Base-by-base conservation (phyloP, 768 basidiomycete species). In the Trametes cubensis region DNA sequence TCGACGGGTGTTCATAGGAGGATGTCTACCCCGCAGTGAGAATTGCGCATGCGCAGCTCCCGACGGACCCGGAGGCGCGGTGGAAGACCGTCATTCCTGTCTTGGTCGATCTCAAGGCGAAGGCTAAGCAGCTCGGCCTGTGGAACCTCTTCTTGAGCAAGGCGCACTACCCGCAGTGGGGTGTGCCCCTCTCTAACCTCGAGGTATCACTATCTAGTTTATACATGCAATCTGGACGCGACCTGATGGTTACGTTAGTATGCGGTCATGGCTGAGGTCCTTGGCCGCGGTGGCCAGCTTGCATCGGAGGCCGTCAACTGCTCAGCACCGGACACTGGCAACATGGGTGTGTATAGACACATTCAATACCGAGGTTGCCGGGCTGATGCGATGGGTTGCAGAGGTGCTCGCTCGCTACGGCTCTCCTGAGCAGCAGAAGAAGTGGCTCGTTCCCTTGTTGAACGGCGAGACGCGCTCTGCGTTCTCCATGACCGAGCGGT, bases 121-220 rank as follows among this genome's bases (percentile, higher is more conserved):
- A 90, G 74, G 97, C 96, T 0, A 92, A 88, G 77, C 83, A 85
- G 70, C 84, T 87, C 26, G 97, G 97, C 3, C 81, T 99, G 41
- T 99, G 97, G 97, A 98, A 98, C 72, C 81, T 99, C 40, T 98
- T 98, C 81, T 80, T 98, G 64, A 94, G 92, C 83, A 94, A 94
- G 77, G 82, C 85, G 28, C 96, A 97, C 72, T 98, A 96, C 73
- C 95, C 94, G 8, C 80, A 90, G 66, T 83, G 86, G 69, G 96
- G 96, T 44, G 89, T 94, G 6, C 88, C 89, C n/a, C 80, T 98
- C 66, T 88, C 88, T 17, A 98, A 98, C 75, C 81, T 99, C 48
- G 97, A 99, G 83, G 94, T 94, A 65, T 47, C 81, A 46, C 51
- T n/a, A 10, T 34, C 17, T 1, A 23, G 34, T 11, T 30, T 14